Base-by-base conservation (phyloP, 495 filamentous ascomycete species). In the Extremus antarcticus region DNA sequence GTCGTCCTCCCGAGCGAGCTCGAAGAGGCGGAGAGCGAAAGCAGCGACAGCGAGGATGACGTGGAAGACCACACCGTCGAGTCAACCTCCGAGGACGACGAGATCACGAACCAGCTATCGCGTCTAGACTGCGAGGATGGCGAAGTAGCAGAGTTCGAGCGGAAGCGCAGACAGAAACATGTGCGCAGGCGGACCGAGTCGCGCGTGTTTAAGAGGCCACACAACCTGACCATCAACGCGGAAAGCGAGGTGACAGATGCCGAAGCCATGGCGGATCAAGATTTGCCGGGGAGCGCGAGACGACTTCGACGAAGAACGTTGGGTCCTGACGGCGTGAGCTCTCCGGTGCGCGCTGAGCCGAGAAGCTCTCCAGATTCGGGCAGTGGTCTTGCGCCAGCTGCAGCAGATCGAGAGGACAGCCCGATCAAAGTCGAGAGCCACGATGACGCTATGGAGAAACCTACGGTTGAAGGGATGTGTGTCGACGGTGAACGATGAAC, bases 21-120 rank as follows among this genome's bases (percentile, higher is more conserved):
- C 45, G 67, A 71, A 60, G 68, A 71, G 41, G 63, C 59, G 11
- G 56, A 55, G 21, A 68, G 62, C 47, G 38, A 40, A 15, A 52
- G 38, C 50, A 24, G 13, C 4, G 29, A 52, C 1, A 43, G 20
- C 20, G 50, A 52, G 13, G 19, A 8, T 16, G 50, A 52, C 19
- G 1, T 2, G 29, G 32, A 40, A 20, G 17, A 11, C 15, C 16
- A n/a, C 22, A 38, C 50, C 20, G 38, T 2, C 17, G 22, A 38
- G 21, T 35, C 29, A 35, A 13, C 4, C 4, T 35, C 29, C 4
- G 29, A 35, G 4, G 29, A 35, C 29, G 29, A 35, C 29, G 29
- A 4, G 7, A 40, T 52, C 29, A 23, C 50, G 15, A 25, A 40
- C 20, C 50, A 15, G 29, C 23, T 52, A 2, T 52, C 50, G 4